Base-by-base conservation (phyloP, 192 early-diverging fungal genomes). In the Mortierella antarctica region DNA sequence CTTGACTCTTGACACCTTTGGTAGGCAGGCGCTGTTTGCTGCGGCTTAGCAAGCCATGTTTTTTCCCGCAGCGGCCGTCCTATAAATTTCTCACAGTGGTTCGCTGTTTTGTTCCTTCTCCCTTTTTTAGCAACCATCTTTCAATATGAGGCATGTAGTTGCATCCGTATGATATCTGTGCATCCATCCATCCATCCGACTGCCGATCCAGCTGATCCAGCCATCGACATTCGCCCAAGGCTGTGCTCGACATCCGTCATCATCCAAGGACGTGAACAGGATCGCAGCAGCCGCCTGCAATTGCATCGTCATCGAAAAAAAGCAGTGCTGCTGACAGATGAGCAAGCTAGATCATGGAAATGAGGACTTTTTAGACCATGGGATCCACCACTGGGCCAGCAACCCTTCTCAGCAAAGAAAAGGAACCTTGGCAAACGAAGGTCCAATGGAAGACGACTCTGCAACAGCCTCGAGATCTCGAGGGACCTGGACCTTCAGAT, bases 81-180 rank as follows among this genome's bases (percentile, higher is more conserved):
- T 75, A 76, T 69, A 76, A 69, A 57, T 42, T 40, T n/a, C 57
- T 50, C 14, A 12, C 15, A 47, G 14, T 3, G 40, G 7, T 6
- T 39, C 0, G 47, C 5, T 41, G 10, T 40, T 40, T 52, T 80
- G 77, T 47, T 72, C 70, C 41, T 61, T 58, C 77, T 72, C 70
- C 77, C 77, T 68, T 80, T 76, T 71, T 71, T 72, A 80, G 69
- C 67, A 80, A 64, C 77, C 69, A 80, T 80, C 69, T 71, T 56
- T 53, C 77, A 80, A 67, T 58, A 80, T 80, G 77, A 80, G 77
- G 77, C 69, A 80, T 65, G 69, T 68, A 9, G 49, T 57, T 47
- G 14, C 21, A 67, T 53, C 23, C 40, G 18, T 49, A 20, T 48
- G 60, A 17, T 31, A 53, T 41, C 3, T 31, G 31, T 31, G 31